Evolutionary conservation across 2,329 filamentous ascomycete genomes (phyloP).

Genomic region (Emergomyces pasteurianus): DNA sequence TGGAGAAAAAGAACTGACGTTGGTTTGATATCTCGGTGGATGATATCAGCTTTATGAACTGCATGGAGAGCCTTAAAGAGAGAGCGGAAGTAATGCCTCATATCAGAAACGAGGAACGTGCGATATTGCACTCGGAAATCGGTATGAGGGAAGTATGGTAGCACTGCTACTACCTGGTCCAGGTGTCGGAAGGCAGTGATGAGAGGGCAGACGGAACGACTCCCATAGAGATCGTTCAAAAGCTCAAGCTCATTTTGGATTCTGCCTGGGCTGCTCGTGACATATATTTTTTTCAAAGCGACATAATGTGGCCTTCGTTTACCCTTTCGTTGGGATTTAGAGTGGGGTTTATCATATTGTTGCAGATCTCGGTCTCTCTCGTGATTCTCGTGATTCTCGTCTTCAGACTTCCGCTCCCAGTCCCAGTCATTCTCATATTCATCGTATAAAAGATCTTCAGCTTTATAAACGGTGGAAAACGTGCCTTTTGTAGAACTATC

Average conservation of each 20-base stretch:
- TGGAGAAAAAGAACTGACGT: conserved; percentile 41
- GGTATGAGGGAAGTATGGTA: conserved; percentile 90
- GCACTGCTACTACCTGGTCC: conserved; percentile 87
- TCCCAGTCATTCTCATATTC: conserved; percentile 83
- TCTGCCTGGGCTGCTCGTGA: conserved; percentile 83
- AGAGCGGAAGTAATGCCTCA: conserved; percentile 78
- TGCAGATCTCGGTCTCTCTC: conserved; percentile 12
- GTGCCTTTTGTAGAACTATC: conserved; percentile 51
- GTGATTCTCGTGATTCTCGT: conserved; percentile 15
- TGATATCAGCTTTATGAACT: conserved; percentile 72
- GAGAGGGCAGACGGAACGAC: conserved; percentile 77
- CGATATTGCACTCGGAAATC: conserved; percentile 90
- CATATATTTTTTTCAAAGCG: conserved; percentile 98
- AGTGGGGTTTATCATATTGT: conserved; percentile 10
- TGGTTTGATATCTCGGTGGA: conserved; percentile 93
- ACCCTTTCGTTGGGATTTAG: conserved; percentile 16
- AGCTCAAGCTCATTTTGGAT: conserved; percentile 96
- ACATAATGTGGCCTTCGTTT: conserved; percentile 61
- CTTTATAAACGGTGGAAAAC: conserved; percentile 98
- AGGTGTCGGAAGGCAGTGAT: conserved; percentile 94
- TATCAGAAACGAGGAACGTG: conserved; percentile 73
- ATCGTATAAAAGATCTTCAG: conserved; percentile 81
- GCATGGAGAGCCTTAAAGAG: conserved; percentile 74
- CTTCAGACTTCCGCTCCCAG: conserved; percentile 44
- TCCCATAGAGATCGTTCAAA: conserved; percentile 73